Conservation (phyloP, 176 grass and related monocot genomes). For the Musa acuminata region DNA sequence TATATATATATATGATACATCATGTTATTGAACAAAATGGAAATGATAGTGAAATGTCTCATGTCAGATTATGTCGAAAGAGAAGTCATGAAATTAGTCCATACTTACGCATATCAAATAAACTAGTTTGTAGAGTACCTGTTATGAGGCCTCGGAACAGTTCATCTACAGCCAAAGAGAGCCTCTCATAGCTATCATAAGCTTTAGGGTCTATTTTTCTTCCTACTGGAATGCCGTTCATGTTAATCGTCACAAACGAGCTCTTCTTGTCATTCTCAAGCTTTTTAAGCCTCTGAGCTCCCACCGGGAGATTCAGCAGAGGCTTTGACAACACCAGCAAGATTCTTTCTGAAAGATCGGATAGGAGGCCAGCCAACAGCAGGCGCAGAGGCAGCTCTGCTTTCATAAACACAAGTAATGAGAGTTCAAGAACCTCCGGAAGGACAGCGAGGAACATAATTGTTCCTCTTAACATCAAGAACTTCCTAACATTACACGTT, state of each 20-base stretch:
- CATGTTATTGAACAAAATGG: too few species aligned
- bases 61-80: too few species aligned
- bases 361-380: slow-evolving; percentile 1
- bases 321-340: neutral
- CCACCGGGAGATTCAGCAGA: neutral
- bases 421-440: too few species aligned
- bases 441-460: too few species aligned
- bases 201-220: slow-evolving; percentile 10
- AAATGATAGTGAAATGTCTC: too few species aligned
- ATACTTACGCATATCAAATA: too few species aligned
- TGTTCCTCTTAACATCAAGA: too few species aligned
- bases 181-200: neutral
- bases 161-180: slow-evolving; percentile 1
- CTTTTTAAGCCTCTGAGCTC: neutral
- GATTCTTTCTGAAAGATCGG: slow-evolving; percentile 8
- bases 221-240: slow-evolving; percentile 2
- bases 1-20: too few species aligned
- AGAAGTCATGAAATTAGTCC: too few species aligned
- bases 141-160: neutral
- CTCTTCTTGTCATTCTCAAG: neutral
- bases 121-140: neutral
- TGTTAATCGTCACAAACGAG: neutral
- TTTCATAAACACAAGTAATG: neutral
- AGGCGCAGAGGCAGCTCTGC: neutral
- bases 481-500: too few species aligned